These are phyloP conservation scores for Fraxinus nigra DNA, from an alignment of 305 asterid species.

Conservation along the genomic window DNA sequence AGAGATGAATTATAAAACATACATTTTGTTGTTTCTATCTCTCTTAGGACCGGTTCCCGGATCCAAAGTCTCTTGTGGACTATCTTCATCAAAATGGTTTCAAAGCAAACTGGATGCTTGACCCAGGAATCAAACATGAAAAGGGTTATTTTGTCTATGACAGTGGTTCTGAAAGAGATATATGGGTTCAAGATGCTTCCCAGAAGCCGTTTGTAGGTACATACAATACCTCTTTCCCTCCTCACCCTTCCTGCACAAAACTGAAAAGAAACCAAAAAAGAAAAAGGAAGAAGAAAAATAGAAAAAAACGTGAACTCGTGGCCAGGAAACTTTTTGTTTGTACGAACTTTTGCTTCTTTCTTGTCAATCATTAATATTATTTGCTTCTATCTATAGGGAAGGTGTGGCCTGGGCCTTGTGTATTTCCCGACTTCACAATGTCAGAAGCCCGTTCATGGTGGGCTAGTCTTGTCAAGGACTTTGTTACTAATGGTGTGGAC, in stretches of 20 bases:
- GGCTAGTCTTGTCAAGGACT: constrained; percentile 79
- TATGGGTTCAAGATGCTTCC: constrained; percentile 78
- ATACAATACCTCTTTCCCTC: neutral
- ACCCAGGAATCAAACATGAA: constrained; percentile 83
- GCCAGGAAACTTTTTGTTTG: neutral
- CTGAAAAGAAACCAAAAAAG: neutral
- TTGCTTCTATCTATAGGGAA: constrained; percentile 46
- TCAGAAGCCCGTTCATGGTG: constrained; percentile 84
- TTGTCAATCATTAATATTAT: constrained; percentile 14
- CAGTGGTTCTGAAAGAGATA: constrained; percentile 69
- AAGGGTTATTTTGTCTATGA: constrained; percentile 82
- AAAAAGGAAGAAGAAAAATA: neutral
- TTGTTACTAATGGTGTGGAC: constrained; percentile 75
- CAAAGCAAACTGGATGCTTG: constrained; percentile 98
- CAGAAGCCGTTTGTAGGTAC: constrained; percentile 77
- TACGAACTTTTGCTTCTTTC: constrained; percentile 25
- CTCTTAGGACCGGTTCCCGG: constrained; percentile 72
- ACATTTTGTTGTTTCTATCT: neutral
- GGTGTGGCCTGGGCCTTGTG: constrained; percentile 99
- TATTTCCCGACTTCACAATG: constrained; percentile 85
- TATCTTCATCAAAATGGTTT: constrained; percentile 80
- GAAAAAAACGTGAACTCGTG: neutral
- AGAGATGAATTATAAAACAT: neutral
- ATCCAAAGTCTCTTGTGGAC: constrained; percentile 70
- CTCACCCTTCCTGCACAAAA: neutral